Evolutionary conservation across 768 basidiomycete species (phyloP), one percentile per base, ranked within the genome.

Genomic region (Russula virescens): DNA sequence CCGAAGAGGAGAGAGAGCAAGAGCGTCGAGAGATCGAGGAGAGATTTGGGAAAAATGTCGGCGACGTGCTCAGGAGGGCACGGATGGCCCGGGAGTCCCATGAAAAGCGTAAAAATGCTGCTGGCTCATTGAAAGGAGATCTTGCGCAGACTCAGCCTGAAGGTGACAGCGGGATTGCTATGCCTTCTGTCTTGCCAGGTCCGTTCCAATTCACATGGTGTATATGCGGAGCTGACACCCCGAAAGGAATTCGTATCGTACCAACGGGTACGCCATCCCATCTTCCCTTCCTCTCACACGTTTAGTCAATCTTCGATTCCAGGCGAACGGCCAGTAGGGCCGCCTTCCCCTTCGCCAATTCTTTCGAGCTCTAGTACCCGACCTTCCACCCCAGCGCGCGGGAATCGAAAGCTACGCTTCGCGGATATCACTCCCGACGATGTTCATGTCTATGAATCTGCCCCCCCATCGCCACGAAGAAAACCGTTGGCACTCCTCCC

Each of bases 381-480:
- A 14, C 86, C 88, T 16, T 80, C 85, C 72, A 79, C 83, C 71
- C 55, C 83, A 73, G 65, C 80, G 1, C 57, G 67, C 2, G 57
- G 43, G 1, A 69, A 76, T 53, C 75, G 86, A 16, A 83, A 75
- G 66, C 73, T 92, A 34, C 84, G 91, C 19, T 94, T 94, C 68
- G 88, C 89, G 35, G 85, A 91, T 43, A 76, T 91, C 18, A 82
- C 80, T 1, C 83, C 88, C 0, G 74, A 81, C n/a, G 88, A 92
- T 69, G 83, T 93, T 2, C 80, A 90, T 72, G 86, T 93, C 1
- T 93, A 93, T 69, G 88, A 91, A 68, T 91, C 90, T 16, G 86
- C 83, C 1, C 91, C 89, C 5, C 76, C 87, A 2, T 91, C 91
- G 3, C 91, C 91, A 0, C 79, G 78, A n/a, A 81, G 79, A 63